Evolutionary conservation across 2,329 filamentous ascomycete species (phyloP).

Genomic region (Hypoxylon sp.): DNA sequence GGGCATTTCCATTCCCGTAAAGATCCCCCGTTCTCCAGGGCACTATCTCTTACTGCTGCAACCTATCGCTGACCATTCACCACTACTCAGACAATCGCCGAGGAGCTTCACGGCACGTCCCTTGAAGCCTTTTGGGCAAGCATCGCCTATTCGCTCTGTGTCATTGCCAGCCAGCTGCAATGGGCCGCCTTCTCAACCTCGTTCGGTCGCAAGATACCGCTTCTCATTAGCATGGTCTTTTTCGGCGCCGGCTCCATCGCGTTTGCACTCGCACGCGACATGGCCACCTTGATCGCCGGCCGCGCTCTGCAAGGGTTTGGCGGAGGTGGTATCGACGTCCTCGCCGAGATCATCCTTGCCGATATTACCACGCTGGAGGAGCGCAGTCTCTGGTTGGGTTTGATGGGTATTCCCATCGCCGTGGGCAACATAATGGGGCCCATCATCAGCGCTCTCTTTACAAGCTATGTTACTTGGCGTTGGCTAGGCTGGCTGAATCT

Average conservation of each 20-base stretch:
- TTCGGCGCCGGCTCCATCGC: conserved; percentile 58
- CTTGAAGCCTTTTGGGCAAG: conserved; percentile 51
- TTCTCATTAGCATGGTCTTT: conserved; percentile 47
- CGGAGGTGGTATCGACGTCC: conserved; percentile 51
- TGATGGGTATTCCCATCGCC: conserved; percentile 53
- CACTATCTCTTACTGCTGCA: too few relatives aligned
- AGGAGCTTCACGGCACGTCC: conserved; percentile 34
- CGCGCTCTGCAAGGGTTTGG: conserved; percentile 54
- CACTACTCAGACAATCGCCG: too few relatives aligned
- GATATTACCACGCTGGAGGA: conserved; percentile 54
- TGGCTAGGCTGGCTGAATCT: conserved; percentile 75
- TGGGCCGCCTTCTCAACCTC: conserved; percentile 46
- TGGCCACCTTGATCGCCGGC: conserved; percentile 51
- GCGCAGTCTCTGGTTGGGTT: conserved; percentile 47
- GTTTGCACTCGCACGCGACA: conserved; percentile 52
- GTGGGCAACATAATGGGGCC: conserved; percentile 66
- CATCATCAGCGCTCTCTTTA: conserved; percentile 64
- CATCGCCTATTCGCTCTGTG: conserved; percentile 47
- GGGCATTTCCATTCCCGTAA: too few relatives aligned
- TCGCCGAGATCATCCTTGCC: conserved; percentile 53
- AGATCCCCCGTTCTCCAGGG: too few relatives aligned
- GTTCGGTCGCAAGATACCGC: conserved; percentile 49
- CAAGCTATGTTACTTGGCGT: conserved; percentile 64
- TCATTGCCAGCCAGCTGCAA: conserved; percentile 41
- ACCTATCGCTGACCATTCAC: too few relatives aligned